Percentiles rank a stretch among this genome's conserved stretches.
Evolutionary conservation across 495 filamentous ascomycete species (phyloP).

Genomic region (Penicillium waksmanii): DNA sequence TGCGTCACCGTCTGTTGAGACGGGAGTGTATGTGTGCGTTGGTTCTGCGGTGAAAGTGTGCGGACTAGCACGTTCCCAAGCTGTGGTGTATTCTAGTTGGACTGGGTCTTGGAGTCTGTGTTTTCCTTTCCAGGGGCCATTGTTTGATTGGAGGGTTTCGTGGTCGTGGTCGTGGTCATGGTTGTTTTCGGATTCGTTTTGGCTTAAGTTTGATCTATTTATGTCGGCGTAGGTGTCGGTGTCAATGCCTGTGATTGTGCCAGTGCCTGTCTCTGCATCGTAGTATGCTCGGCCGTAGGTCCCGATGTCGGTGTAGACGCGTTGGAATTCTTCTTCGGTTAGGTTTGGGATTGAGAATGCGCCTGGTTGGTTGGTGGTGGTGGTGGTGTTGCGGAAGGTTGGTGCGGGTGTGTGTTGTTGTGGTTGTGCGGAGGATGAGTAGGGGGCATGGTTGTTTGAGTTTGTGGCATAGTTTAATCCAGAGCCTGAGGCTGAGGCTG

Average conservation of each 20-base stretch:
- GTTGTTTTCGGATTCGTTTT: too few relatives aligned
- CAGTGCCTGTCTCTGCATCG: not conserved
- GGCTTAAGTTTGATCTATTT: not conserved
- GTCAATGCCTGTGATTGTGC: not conserved
- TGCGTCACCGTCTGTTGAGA: conserved; percentile 42
- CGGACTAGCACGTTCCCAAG: conserved; percentile 22
- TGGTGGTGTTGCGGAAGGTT: not conserved
- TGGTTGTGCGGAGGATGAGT: not conserved
- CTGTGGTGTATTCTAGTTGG: conserved; percentile 22
- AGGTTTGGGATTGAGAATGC: conserved; percentile 32
- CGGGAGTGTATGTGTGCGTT: not conserved
- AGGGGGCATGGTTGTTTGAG: not conserved
- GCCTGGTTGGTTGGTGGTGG: conserved; percentile 7
- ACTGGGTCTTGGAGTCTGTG: conserved; percentile 19
- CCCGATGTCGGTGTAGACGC: not conserved
- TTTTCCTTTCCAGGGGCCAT: conserved; percentile 38
- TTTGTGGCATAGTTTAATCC: not conserved
- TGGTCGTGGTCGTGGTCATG: too few relatives aligned
- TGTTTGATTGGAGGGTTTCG: conserved; percentile 9
- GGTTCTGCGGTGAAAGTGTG: not conserved
- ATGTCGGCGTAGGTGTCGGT: conserved; percentile 1
- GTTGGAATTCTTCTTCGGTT: conserved; percentile 40
- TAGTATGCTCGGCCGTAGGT: conserved; percentile 5
- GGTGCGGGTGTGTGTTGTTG: not conserved
- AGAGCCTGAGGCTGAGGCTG: not conserved